Conservation (phyloP, 208 protist species). For the Trypanosoma vivax region DNA sequence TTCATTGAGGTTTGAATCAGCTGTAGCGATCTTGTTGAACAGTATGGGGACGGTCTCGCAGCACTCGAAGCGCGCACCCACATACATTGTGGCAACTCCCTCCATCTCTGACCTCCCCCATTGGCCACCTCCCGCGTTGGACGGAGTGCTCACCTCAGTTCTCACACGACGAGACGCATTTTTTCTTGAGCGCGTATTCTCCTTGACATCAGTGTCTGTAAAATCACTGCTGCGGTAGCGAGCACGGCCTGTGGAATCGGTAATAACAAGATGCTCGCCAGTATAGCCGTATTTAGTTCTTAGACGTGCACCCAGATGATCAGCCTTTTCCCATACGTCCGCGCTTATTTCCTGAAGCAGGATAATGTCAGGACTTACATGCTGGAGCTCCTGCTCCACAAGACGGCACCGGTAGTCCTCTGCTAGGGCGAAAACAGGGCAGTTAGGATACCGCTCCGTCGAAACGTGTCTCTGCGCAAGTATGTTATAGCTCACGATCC, state of each 20-base stretch:
- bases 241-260: conserved; percentile 40
- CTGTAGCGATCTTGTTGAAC: conserved; percentile 67
- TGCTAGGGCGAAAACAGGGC: conserved; percentile 46
- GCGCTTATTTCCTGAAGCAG: conserved; percentile 75
- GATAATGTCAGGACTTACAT: conserved; percentile 53
- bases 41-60: conserved; percentile 50
- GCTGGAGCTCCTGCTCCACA: conserved; percentile 50
- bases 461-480: conserved; percentile 60
- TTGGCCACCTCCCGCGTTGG: background rate
- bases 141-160: background rate
- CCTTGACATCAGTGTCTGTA: background rate
- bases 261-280: conserved; percentile 72
- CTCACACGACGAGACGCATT: no score
- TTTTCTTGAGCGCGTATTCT: no score
- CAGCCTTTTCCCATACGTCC: conserved; percentile 39
- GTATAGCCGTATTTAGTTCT: conserved; percentile 32
- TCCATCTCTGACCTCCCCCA: conserved; percentile 57
- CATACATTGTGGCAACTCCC: conserved; percentile 76
- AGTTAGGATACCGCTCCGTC: conserved; percentile 68
- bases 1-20: conserved; percentile 38
- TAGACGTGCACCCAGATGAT: conserved; percentile 49
- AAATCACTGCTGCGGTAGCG: conserved; percentile 12
- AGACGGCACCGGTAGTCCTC: conserved; percentile 70
- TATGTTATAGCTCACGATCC: conserved; percentile 79
- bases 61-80: conserved; percentile 46